These are phyloP conservation scores for Plasmodium gaboni DNA, from an alignment of 169 alveolate genomes.

Conservation along the genomic window DNA sequence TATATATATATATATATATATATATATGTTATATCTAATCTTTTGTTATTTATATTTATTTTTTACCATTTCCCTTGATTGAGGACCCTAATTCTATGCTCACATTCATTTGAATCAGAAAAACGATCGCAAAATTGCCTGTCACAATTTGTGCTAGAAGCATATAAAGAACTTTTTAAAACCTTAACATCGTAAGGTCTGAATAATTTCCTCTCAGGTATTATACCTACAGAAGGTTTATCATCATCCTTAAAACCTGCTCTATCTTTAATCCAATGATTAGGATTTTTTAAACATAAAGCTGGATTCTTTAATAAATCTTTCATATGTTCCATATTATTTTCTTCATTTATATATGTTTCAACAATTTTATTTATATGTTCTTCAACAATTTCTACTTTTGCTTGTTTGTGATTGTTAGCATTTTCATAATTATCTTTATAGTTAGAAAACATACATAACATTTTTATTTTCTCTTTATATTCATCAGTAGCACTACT, in stretches of 20 bases:
- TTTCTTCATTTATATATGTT: slow-evolving; percentile 15
- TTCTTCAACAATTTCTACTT: slow-evolving; percentile 21
- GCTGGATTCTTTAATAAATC: slow-evolving; percentile 51
- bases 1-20: background rate
- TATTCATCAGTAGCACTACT: slow-evolving; percentile 5
- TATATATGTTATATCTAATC: background rate
- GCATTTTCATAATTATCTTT: slow-evolving; percentile 60
- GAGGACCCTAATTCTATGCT: slow-evolving; percentile 41
- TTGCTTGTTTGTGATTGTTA: slow-evolving; percentile 39
- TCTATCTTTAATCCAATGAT: slow-evolving; percentile 53
- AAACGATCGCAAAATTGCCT: slow-evolving; percentile 43
- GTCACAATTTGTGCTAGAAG: slow-evolving; percentile 16
- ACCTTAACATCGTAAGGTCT: slow-evolving; percentile 20
- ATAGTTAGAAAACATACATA: slow-evolving; percentile 59
- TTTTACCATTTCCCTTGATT: slow-evolving; percentile 66
- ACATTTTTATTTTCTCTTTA: slow-evolving; percentile 21
- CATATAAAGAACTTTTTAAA: slow-evolving; percentile 39
- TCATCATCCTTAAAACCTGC: slow-evolving; percentile 44
- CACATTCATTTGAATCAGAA: slow-evolving; percentile 60
- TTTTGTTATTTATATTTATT: background rate
- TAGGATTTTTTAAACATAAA: slow-evolving; percentile 44
- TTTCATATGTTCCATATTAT: slow-evolving; percentile 52
- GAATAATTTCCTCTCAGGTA: slow-evolving; percentile 48
- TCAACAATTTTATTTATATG: slow-evolving; percentile 23
- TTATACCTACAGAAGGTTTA: slow-evolving; percentile 52